Conservation (phyloP, 202 grass and related monocot genomes). For the Elaeis oleifera region DNA sequence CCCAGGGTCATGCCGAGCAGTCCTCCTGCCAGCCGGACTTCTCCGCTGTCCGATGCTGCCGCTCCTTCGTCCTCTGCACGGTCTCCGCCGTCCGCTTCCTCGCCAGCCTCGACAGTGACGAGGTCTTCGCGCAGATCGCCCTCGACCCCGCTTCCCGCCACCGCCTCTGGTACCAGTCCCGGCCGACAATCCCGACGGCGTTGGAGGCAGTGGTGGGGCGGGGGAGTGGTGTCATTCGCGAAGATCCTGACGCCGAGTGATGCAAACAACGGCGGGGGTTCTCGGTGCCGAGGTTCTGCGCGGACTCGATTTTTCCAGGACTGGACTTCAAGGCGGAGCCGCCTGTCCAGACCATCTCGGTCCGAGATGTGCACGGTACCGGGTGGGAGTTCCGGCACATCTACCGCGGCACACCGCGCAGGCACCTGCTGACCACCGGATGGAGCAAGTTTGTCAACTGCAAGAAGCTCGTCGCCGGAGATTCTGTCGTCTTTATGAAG, state of each 20-base stretch:
- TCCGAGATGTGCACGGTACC: slow-evolving; percentile 30
- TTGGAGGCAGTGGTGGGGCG: neutral
- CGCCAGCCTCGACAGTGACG: slow-evolving; percentile 30
- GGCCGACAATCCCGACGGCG: neutral
- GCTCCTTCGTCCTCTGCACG: slow-evolving; percentile 26
- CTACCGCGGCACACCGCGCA: slow-evolving; percentile 71
- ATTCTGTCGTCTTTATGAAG: slow-evolving; percentile 54
- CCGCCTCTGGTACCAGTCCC: neutral
- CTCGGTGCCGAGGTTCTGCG: slow-evolving; percentile 68
- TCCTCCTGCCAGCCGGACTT: slow-evolving; percentile 25
- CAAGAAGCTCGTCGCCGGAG: slow-evolving; percentile 63
- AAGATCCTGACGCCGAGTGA: slow-evolving; percentile 81
- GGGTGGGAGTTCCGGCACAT: slow-evolving; percentile 61
- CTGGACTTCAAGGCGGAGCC: slow-evolving; percentile 44
- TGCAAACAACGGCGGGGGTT: slow-evolving; percentile 84
- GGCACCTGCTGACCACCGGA: slow-evolving; percentile 81
- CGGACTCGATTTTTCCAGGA: slow-evolving; percentile 52
- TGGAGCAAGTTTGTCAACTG: slow-evolving; percentile 79
- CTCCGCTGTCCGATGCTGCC: neutral
- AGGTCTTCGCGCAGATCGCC: slow-evolving; percentile 36
- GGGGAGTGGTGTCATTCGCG: slow-evolving; percentile 17
- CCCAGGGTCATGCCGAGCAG: slow-evolving; percentile 64
- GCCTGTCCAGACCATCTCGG: slow-evolving; percentile 38
- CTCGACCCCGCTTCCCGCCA: slow-evolving; percentile 29
- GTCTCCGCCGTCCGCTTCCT: slow-evolving; percentile 29